These are phyloP conservation scores for Chlorella sp. DNA, from an alignment of 139 green algal species.

Conservation along the genomic window DNA sequence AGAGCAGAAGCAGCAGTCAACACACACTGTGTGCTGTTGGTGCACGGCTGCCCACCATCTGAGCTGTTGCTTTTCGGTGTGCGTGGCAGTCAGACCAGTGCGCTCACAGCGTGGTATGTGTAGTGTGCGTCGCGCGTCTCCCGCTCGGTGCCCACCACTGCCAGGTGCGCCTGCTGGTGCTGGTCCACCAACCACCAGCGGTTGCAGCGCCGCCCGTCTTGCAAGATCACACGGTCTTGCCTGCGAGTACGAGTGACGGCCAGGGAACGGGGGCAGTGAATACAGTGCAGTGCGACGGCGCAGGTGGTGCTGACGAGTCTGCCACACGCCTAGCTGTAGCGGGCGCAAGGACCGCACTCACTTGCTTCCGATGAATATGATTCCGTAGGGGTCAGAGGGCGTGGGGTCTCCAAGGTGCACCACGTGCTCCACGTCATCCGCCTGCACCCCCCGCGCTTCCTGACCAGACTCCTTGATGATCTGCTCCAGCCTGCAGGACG, in stretches of 20 bases:
- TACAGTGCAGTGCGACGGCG: too few relatives aligned
- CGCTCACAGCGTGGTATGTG: constrained; percentile 51
- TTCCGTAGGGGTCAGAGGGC: constrained; percentile 4
- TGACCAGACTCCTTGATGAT: constrained; percentile 17
- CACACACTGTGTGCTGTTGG: too few relatives aligned
- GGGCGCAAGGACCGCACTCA: too few relatives aligned
- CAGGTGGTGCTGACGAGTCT: too few relatives aligned
- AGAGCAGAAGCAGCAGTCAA: too few relatives aligned
- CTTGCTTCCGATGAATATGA: too few relatives aligned
- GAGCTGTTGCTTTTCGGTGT: too few relatives aligned
- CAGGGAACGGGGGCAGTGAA: too few relatives aligned
- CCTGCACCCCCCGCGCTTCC: not conserved
- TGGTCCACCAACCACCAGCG: constrained; percentile 59
- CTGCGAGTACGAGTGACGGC: constrained; percentile 6
- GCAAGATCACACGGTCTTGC: constrained; percentile 9
- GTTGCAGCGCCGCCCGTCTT: constrained; percentile 30
- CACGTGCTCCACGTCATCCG: not conserved
- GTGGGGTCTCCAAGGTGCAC: constrained; percentile 12
- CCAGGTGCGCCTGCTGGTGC: constrained; percentile 34
- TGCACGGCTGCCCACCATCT: too few relatives aligned
- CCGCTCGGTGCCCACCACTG: constrained; percentile 59
- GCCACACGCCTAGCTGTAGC: too few relatives aligned
- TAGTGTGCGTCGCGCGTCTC: constrained; percentile 69
- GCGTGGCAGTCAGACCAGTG: too few relatives aligned
- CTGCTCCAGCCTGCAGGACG: constrained; percentile 39